Conservation (phyloP, 495 filamentous ascomycete genomes). For the Cryomyces minteri region DNA sequence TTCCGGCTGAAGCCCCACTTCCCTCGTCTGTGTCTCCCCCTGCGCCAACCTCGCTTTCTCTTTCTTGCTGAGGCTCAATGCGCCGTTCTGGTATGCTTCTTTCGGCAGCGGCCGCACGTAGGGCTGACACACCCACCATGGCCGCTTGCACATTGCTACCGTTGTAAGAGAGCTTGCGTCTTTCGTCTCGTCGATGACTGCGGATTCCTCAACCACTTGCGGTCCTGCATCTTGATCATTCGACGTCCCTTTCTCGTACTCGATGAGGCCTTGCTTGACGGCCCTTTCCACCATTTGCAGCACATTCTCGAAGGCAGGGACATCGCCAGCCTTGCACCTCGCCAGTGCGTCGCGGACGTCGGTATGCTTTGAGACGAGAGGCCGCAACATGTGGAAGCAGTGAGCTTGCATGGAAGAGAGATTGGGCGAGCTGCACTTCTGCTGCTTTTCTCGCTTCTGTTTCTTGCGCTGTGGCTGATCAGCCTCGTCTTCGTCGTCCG, state of each 20-base stretch:
- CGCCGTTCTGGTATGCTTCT: slow-evolving; percentile 70
- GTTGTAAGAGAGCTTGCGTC: slow-evolving; percentile 44
- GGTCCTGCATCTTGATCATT: slow-evolving; percentile 3
- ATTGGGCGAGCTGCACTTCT: slow-evolving; percentile 43
- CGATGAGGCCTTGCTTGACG: slow-evolving; percentile 51
- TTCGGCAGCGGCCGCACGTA: slow-evolving; percentile 75
- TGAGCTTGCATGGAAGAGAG: slow-evolving; percentile 75
- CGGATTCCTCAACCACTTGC: not conserved
- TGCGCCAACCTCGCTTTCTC: slow-evolving; percentile 17
- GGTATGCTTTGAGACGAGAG: slow-evolving; percentile 57
- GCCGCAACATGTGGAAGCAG: slow-evolving; percentile 77
- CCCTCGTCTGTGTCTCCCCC: slow-evolving; percentile 15
- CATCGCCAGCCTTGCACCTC: slow-evolving; percentile 41
- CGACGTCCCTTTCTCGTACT: slow-evolving; percentile 36
- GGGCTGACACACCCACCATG: slow-evolving; percentile 89
- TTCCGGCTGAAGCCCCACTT: slow-evolving; percentile 11
- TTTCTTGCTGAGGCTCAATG: slow-evolving; percentile 46
- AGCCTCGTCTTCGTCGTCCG: slow-evolving; percentile 10
- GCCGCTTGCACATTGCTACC: slow-evolving; percentile 51
- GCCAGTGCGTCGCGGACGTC: slow-evolving; percentile 72
- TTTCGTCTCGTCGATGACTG: slow-evolving; percentile 6
- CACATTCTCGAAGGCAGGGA: slow-evolving; percentile 52
- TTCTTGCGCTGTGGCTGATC: slow-evolving; percentile 39
- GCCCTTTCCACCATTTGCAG: slow-evolving; percentile 47
- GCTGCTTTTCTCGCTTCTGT: slow-evolving; percentile 32